A percentile compares a stretch with the other conserved stretches of the same genome.
phyloP scores from a whole-genome alignment of 129 eudicot genomes.

The Pittosporum tobira region DNA sequence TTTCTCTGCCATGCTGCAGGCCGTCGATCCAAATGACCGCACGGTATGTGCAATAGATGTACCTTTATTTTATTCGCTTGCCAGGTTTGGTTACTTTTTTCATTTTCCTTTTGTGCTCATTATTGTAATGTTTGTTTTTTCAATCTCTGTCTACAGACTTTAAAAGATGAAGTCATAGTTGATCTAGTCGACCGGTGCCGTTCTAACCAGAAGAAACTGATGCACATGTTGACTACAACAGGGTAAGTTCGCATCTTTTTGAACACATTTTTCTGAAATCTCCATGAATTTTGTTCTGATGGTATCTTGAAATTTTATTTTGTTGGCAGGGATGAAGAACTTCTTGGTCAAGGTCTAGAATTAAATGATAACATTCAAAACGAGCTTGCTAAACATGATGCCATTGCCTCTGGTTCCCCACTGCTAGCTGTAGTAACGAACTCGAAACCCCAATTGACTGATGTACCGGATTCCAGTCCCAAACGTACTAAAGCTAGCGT shows the following conservation, averaged over 20 bases:
- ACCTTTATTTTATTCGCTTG: not conserved
- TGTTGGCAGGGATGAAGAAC: conserved; percentile 70
- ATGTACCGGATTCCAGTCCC: conserved; percentile 11
- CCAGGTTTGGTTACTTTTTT: too few relatives aligned
- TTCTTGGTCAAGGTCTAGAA: conserved; percentile 70
- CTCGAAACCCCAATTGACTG: conserved; percentile 10
- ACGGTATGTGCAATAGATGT: conserved; percentile 31
- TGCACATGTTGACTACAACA: conserved; percentile 55
- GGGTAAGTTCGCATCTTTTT: conserved; percentile 26
- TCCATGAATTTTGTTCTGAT: not conserved
- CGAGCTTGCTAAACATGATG: conserved; percentile 74
- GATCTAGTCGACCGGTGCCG: conserved; percentile 86
- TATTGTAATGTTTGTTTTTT: not conserved
- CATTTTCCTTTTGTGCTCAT: not conserved
- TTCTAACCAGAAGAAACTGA: conserved; percentile 80
- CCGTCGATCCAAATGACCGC: conserved; percentile 58
- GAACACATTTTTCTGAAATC: not conserved
- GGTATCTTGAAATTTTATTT: not conserved
- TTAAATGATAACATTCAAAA: conserved; percentile 56
- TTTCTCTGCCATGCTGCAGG: conserved; percentile 81
- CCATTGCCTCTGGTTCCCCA: conserved; percentile 73
- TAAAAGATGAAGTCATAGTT: conserved; percentile 72
- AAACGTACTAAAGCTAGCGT: conserved; percentile 26
- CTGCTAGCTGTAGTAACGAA: conserved; percentile 30
- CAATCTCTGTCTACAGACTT: conserved; percentile 37